Conservation (phyloP, 768 basidiomycete genomes). For the Phylloporus rhodoxanthus region DNA sequence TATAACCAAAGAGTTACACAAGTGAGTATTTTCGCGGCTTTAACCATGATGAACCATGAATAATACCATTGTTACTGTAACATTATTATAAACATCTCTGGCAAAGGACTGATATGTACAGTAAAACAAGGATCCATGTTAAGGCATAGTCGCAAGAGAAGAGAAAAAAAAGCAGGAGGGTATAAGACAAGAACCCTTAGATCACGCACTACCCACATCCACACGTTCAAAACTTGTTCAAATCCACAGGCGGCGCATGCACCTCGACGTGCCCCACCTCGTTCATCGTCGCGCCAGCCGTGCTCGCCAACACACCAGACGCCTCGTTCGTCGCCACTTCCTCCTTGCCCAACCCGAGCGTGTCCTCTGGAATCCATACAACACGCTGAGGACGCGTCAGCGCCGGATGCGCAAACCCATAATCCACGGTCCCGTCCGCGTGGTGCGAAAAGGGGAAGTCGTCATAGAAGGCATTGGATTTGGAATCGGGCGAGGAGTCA, state of each 20-base stretch:
- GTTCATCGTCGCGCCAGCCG: slow-evolving; percentile 51
- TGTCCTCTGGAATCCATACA: slow-evolving; percentile 82
- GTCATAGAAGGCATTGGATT: slow-evolving; percentile 9
- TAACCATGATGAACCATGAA: too few relatives aligned
- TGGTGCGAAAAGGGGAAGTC: slow-evolving; percentile 23
- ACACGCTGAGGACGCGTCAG: slow-evolving; percentile 63
- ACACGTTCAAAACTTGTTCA: slow-evolving; percentile 25
- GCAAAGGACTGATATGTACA: neutral
- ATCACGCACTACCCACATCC: neutral
- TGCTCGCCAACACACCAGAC: slow-evolving; percentile 47
- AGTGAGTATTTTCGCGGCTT: too few relatives aligned
- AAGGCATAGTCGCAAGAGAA: neutral
- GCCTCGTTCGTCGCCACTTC: slow-evolving; percentile 54
- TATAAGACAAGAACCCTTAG: neutral
- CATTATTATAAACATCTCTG: slow-evolving; percentile 3
- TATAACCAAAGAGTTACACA: too few relatives aligned
- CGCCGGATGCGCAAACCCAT: slow-evolving; percentile 88
- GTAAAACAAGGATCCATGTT: neutral
- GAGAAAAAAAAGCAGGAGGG: neutral
- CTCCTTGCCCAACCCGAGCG: slow-evolving; percentile 43
- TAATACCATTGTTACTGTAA: too few relatives aligned
- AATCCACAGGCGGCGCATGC: slow-evolving; percentile 19
- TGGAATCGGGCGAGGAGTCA: slow-evolving; percentile 3
- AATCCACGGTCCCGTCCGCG: slow-evolving; percentile 32
- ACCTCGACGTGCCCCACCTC: slow-evolving; percentile 50